These are phyloP conservation scores for Aspergillus sp. DNA, from an alignment of 2,329 filamentous ascomycete genomes.

Conservation along the genomic window DNA sequence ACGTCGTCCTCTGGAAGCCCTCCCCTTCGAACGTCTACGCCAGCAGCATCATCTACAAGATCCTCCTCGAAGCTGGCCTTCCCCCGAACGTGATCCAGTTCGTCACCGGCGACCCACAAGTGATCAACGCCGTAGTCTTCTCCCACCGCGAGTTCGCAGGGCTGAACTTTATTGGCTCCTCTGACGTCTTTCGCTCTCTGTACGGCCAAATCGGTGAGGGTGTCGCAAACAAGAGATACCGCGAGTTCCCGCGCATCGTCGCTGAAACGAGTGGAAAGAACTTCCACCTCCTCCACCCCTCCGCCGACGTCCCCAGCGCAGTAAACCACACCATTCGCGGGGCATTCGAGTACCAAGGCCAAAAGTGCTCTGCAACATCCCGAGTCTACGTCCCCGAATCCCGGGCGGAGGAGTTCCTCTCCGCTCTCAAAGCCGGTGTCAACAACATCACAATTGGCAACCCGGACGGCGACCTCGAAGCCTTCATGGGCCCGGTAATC, in stretches of 20 bases:
- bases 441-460: slow-evolving; percentile 68
- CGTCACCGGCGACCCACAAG: slow-evolving; percentile 81
- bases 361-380: slow-evolving; percentile 87
- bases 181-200: slow-evolving; percentile 82
- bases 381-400: slow-evolving; percentile 78
- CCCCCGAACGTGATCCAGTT: slow-evolving; percentile 90
- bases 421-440: slow-evolving; percentile 67
- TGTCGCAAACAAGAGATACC: slow-evolving; percentile 78
- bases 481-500: slow-evolving; percentile 82
- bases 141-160: slow-evolving; percentile 79
- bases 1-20: slow-evolving; percentile 95
- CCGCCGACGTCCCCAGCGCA: slow-evolving; percentile 77
- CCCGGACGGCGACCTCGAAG: slow-evolving; percentile 67
- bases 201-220: slow-evolving; percentile 84
- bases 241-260: slow-evolving; percentile 73
- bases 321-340: slow-evolving; percentile 80
- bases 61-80: slow-evolving; percentile 86
- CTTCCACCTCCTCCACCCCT: slow-evolving; percentile 80
- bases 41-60: slow-evolving; percentile 87
- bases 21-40: slow-evolving; percentile 82
- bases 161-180: slow-evolving; percentile 92
- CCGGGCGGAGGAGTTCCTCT: slow-evolving; percentile 71
- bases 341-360: slow-evolving; percentile 87
- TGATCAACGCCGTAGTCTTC: slow-evolving; percentile 77
- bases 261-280: slow-evolving; percentile 94